Evolutionary conservation across 495 filamentous ascomycete genomes (phyloP), one percentile per base, ranked within the genome.

Genomic region (Barbatosphaeria neglecta): DNA sequence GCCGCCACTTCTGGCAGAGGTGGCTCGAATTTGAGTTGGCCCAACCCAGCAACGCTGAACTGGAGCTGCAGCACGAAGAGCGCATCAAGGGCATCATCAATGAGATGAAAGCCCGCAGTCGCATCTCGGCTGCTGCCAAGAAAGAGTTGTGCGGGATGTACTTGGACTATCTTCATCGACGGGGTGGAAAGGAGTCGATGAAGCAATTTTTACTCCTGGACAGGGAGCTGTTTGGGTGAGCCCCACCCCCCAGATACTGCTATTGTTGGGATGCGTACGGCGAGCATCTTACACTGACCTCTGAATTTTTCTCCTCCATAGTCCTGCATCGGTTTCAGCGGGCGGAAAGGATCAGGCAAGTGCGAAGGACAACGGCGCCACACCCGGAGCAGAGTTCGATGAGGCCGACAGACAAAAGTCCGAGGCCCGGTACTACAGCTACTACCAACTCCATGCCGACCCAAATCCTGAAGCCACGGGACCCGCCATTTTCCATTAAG

Each of bases 21-120:
- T 99, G 86, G 65, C 74, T 97, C 10, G 68, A 80, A 43, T 95
- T 99, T 51, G 92, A 99, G 69, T 70, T 94, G 35, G 81, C 86
- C 31, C 93, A 96, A 57, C 84, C 87, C 8, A 88, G 86, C 3
- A 83, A 70, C 46, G 62, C 69, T 0, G 75, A 74, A 27, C 75
- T 75, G 2, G 87, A 94, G 53, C 40, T 62, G 0, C 67, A 75
- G 44, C 83, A 88, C 43, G 81, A 82, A 39, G 73, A 78, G 43
- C 80, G 81, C 19, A 82, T 97, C 58, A 86, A 86, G 61, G 71
- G 80, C 31, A 84, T 99, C n/a, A 72, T 85, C 51, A 73, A 86
- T 31, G 81, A 90, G 51, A 74, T 96, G 47, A 76, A 83, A 18
- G 70, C 72, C 40, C 86, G 86, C 69, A 89, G 84, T 47, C 75